Evolutionary conservation across 257 asterid genomes (phyloP).

Genomic region (Penstemon newberryi): DNA sequence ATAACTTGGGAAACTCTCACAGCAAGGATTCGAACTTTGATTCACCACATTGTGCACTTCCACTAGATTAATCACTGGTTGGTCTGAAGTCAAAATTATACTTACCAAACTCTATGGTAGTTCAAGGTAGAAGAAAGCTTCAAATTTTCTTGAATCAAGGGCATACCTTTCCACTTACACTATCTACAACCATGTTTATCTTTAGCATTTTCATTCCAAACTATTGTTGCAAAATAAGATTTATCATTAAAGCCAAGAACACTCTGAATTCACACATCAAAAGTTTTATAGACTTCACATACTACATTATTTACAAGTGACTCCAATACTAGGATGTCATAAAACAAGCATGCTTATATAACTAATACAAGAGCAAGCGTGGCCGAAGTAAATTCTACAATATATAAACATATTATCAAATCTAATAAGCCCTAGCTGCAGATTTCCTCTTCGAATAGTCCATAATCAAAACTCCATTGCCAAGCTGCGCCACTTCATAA

Average conservation of each 20-base stretch:
- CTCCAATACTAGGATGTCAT: neutral
- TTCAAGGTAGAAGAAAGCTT: neutral
- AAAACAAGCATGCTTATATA: conserved; percentile 11
- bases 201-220: no score
- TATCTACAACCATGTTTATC: no score
- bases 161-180: no score
- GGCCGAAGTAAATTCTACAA: conserved; percentile 17
- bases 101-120: neutral
- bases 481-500: no score
- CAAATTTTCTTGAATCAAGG: no score
- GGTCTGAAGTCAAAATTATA: no score
- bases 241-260: conserved; percentile 3
- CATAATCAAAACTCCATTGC: no score
- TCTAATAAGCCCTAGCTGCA: conserved; percentile 27
- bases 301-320: conserved; percentile 1
- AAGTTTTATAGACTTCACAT: conserved; percentile 22
- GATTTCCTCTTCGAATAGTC: no score
- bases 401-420: neutral
- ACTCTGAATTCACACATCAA: conserved; percentile 16
- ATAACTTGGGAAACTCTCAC: no score
- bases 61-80: no score
- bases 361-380: conserved; percentile 14
- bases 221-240: neutral
- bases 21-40: no score
- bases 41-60: no score